Base-by-base conservation (phyloP, 2,329 filamentous ascomycete species). In the Aureobasidium melanogenum region DNA sequence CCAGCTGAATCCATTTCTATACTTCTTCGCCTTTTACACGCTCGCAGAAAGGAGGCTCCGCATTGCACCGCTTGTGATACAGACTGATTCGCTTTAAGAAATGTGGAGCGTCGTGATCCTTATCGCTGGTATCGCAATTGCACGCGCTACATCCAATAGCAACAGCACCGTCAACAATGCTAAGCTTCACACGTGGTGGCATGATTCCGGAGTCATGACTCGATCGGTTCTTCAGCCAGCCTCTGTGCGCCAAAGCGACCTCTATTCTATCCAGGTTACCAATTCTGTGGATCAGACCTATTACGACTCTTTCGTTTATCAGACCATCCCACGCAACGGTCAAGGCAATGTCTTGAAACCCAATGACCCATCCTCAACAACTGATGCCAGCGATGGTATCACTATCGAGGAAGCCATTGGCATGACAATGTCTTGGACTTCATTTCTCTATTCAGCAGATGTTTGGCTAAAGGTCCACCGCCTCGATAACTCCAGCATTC, bases 311-410 rank as follows among this genome's bases (percentile, higher is more conserved):
- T 57, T 57, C 19, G 28, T 47, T 22, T 57, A 57, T 36, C n/a
- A 57, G 7, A 57, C 54, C 8, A 57, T 57, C 5, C 54, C 54
- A 36, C 54, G 54, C 54, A 57, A 57, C 32, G 54, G 54, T n/a
- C 54, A 57, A 15, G 54, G 54, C 28, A 57, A 57, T 14, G 47
- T 57, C 2, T 3, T 57, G 19, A 44, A 38, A 6, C 54, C 54
- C 12, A 26, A 57, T 57, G 54, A 57, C 17, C 54, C 19, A 24
- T 34, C 54, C 43, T 57, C 54, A 57, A 47, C n/a, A 15, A 57
- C 54, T 9, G 36, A 41, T 15, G 38, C 39, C 2, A 24, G n/a
- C 24, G 54, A 57, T 57, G 54, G 54, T n/a, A 57, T 57, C 26
- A 57, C 54, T 17, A 46, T 57, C 28, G 54, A 57, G 30, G 54